phyloP scores from a whole-genome alignment of 192 early-diverging fungal genomes.

The Rhizophagus clarus region DNA sequence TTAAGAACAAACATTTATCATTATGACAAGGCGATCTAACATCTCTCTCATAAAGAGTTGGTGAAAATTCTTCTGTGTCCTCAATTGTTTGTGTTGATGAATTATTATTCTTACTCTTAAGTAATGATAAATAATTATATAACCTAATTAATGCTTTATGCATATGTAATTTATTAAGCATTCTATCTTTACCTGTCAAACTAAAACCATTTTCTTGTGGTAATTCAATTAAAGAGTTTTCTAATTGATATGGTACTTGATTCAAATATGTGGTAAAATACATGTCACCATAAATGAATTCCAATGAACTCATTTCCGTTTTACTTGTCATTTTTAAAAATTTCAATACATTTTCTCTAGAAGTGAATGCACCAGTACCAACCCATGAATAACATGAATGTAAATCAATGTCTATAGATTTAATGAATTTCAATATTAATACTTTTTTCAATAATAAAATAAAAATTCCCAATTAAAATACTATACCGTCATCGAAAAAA shows the following conservation, averaged over 20 bases:
- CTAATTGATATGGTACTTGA: constrained; percentile 54
- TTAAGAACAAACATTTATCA: constrained; percentile 56
- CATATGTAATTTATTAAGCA: constrained; percentile 56
- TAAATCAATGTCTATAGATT: constrained; percentile 44
- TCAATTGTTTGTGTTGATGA: constrained; percentile 24
- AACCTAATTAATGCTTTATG: constrained; percentile 48
- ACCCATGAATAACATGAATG: constrained; percentile 56
- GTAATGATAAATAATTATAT: constrained; percentile 36
- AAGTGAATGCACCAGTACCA: constrained; percentile 52
- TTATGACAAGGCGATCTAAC: constrained; percentile 51
- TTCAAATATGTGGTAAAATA: constrained; percentile 60
- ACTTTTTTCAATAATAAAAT: not conserved
- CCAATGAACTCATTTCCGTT: constrained; percentile 49
- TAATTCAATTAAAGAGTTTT: constrained; percentile 49
- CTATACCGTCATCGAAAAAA: constrained; percentile 58
- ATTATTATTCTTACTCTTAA: constrained; percentile 1
- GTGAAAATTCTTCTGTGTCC: constrained; percentile 44
- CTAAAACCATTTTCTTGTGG: constrained; percentile 49
- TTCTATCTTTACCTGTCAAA: constrained; percentile 42
- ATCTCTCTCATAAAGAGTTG: constrained; percentile 45
- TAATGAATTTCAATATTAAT: not conserved
- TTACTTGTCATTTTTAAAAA: constrained; percentile 51
- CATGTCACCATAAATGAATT: constrained; percentile 56
- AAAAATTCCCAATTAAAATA: not conserved
- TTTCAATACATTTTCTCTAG: constrained; percentile 48